Evolutionary conservation across 1,284 basidiomycete species (phyloP).

Genomic region (Polyporus tsugae): DNA sequence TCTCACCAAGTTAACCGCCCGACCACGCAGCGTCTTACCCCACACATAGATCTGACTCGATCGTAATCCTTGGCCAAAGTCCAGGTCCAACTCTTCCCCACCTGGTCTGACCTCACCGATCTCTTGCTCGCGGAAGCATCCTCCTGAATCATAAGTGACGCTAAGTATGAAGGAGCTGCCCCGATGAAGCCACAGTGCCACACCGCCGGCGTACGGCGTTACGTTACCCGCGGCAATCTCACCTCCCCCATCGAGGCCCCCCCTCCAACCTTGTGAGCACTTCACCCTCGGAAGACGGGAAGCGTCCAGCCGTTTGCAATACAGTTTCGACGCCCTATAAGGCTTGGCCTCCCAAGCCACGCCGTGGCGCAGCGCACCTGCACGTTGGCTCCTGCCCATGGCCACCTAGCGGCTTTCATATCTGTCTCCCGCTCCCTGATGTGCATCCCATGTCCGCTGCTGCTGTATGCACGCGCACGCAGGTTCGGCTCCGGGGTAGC

Average conservation of each 20-base stretch:
- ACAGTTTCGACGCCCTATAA: conserved; percentile 20
- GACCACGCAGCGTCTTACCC: neutral
- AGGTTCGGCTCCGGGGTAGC: conserved; percentile 29
- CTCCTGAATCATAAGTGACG: neutral
- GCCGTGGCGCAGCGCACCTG: conserved; percentile 19
- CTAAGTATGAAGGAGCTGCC: neutral
- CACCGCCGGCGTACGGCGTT: neutral
- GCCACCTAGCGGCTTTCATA: neutral
- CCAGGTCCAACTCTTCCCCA: neutral
- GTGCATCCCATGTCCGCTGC: neutral
- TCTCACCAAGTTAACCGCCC: neutral
- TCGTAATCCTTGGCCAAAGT: neutral
- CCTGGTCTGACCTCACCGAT: conserved; percentile 1
- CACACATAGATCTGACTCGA: conserved; percentile 1
- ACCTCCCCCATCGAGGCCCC: neutral
- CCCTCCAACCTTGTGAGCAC: conserved; percentile 10
- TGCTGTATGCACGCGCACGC: conserved; percentile 11
- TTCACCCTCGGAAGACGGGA: conserved; percentile 2
- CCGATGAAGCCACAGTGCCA: neutral
- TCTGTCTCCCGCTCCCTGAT: neutral
- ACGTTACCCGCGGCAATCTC: conserved; percentile 12
- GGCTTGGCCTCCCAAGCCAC: conserved; percentile 21
- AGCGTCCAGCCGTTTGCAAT: conserved; percentile 13
- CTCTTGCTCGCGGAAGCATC: conserved; percentile 3
- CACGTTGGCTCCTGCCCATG: conserved; percentile 2